A percentile compares a stretch with the other conserved stretches of the same genome.
Evolutionary conservation across 1,284 basidiomycete species (phyloP).

Genomic region (Coriolopsis trogii): DNA sequence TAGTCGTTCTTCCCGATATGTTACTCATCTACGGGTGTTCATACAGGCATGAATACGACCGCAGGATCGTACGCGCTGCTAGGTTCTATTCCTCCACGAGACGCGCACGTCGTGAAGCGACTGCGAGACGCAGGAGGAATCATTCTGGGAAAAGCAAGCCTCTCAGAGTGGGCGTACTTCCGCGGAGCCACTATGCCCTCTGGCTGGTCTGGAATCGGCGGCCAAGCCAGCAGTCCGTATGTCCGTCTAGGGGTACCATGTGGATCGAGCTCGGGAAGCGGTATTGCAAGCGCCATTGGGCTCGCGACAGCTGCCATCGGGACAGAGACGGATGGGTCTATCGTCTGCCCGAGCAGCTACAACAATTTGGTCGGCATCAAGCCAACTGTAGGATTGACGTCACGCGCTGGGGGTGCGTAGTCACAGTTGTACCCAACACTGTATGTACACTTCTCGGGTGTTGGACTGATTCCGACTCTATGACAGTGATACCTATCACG

Average conservation of each 20-base stretch:
- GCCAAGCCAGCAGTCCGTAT: constrained; percentile 43
- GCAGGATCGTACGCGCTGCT: constrained; percentile 46
- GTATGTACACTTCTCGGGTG: background rate
- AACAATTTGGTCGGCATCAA: constrained; percentile 57
- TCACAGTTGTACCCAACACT: background rate
- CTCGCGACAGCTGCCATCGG: constrained; percentile 63
- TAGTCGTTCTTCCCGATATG: too few relatives aligned
- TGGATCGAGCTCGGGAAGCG: constrained; percentile 67
- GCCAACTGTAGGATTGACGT: constrained; percentile 63
- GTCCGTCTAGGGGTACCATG: constrained; percentile 43
- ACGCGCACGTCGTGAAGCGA: constrained; percentile 41
- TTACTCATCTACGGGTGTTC: too few relatives aligned
- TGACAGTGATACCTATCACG: constrained; percentile 51
- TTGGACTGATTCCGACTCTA: constrained; percentile 4
- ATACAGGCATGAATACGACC: constrained; percentile 62
- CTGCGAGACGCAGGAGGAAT: constrained; percentile 48
- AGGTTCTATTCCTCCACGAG: constrained; percentile 43
- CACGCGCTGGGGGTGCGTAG: constrained; percentile 54
- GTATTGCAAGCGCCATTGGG: constrained; percentile 63
- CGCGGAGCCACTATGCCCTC: constrained; percentile 34
- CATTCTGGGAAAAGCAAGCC: constrained; percentile 40
- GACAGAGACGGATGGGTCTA: constrained; percentile 69
- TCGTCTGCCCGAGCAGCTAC: constrained; percentile 47
- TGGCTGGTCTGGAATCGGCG: constrained; percentile 45
- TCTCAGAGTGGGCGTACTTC: constrained; percentile 34